A percentile compares a stretch with the other conserved stretches of the same genome.
These are phyloP conservation scores for Capsicum pubescens DNA, from an alignment of 257 asterid genomes.

Conservation along the genomic window DNA sequence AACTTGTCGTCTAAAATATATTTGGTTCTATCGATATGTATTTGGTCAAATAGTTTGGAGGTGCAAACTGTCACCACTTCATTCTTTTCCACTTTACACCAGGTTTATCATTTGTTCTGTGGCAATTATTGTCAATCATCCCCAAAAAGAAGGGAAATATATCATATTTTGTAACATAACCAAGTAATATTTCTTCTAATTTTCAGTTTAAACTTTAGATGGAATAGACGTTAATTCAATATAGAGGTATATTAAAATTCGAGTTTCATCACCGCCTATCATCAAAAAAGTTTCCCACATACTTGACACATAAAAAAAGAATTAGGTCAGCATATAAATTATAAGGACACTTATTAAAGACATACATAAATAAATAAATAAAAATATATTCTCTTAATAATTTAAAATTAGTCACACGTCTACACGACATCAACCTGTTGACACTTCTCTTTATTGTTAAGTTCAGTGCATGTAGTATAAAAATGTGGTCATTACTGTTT, in stretches of 20 bases:
- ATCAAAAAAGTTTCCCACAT: fast-evolving
- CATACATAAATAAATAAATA: background rate
- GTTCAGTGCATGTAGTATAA: background rate
- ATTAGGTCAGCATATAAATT: background rate
- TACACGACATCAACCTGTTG: background rate
- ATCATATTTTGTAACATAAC: background rate
- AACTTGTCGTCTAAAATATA: background rate
- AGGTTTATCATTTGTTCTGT: background rate
- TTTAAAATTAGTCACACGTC: background rate
- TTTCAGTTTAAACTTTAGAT: background rate
- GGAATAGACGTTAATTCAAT: background rate
- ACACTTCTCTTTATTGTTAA: background rate
- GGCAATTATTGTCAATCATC: background rate
- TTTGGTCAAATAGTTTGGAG: background rate
- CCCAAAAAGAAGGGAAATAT: background rate
- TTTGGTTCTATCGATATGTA: background rate
- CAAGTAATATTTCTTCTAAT: background rate
- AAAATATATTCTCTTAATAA: background rate
- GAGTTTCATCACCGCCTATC: background rate
- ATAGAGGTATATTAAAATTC: background rate
- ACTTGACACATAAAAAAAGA: background rate
- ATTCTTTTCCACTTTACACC: background rate
- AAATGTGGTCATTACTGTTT: background rate
- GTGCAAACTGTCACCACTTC: background rate
- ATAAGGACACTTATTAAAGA: background rate